Base-by-base conservation (phyloP, 2,329 filamentous ascomycete genomes). In the Talaromyces sp. region DNA sequence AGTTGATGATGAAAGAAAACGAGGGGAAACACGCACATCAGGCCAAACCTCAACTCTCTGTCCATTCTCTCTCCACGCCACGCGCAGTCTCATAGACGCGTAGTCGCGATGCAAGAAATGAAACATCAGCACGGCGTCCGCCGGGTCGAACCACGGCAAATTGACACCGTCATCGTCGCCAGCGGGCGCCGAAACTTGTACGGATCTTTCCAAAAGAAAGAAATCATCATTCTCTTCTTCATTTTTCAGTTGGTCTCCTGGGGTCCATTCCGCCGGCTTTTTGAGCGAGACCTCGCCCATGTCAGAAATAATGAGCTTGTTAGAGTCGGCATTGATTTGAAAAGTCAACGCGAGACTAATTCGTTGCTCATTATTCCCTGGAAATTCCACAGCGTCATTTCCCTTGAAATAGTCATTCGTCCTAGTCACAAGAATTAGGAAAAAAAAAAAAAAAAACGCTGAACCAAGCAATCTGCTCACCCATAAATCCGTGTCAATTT, bases 401-500 rank as follows among this genome's bases (percentile, higher is more conserved):
- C 27, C n/a, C 12, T 14, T 55, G 5, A 56, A 59, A 27, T 55
- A 59, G 3, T 59, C 27, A 10, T 48, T n/a, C 9, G n/a, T 14
- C 19, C 57, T 59, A 29, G 27, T 57, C 46, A 17, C 19, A 26
- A 24, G 9, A 50, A 26, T 50, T 50, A 50, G n/a, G 12, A 50
- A 26, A 14, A n/a, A 46, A 19, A 46, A 4, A 19, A 9, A 9
- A 8, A 19, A 10, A 19, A 24, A 46, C 41, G 32, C 27, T 21
- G 17, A 29, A 21, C 14, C n/a, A 27, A n/a, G 1, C 27, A 8
- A 24, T 50, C 12, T n/a, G 21, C 52, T 46, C 43, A 27, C 58
- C 24, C 52, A 38, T 60, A 60, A 53, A 60, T 46, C 12, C 53
- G 58, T 41, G 58, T 60, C 32, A 60, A 48, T n/a, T 51, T 60